Base-by-base conservation (phyloP, 768 basidiomycete species). In the Amanita polypyramis region DNA sequence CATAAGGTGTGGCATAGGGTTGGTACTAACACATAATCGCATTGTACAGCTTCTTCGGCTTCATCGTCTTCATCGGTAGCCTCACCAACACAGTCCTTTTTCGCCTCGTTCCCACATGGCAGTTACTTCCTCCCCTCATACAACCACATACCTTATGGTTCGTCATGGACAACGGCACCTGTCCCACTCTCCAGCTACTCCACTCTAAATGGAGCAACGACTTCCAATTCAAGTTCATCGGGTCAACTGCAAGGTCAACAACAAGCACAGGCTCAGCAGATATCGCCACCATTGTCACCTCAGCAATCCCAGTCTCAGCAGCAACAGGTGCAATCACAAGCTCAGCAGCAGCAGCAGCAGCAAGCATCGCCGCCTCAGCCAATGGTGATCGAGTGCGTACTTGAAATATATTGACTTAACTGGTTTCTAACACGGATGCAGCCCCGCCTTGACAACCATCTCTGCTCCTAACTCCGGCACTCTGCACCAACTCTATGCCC, bases 101-200 rank as follows among this genome's bases (percentile, higher is more conserved):
- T 69, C 64, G 56, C 62, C 42, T 60, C 64, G 42, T 70, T 59
- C 61, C 70, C 65, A 59, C 68, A 57, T 57, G 52, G 62, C 49
- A 64, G 62, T 43, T 75, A 67, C 55, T 73, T 69, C 47, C 65
- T 71, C 23, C 65, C 69, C 3, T 72, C 74, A 11, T 79, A 73
- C 60, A 74, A 75, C 51, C 69, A 74, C 5, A 70, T 77, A 56
- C 58, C 73, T 1, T 84, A 82, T 51, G 73, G 75, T n/a, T 56
- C 68, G 6, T 82, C 79, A 78, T 54, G 71, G 1, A 56, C 61
- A 15, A 57, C 68, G 6, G 60, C 61, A 6, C 48, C 63, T 36
- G 65, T 86, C 1, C 85, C 85, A 0, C 60, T 88, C 23, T 86
- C 85, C 11, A 79, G 65, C 51, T 88, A 86, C 52, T 88, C 86